Base-by-base conservation (phyloP, 345 rosid species). In the Streptanthus diversifolius region DNA sequence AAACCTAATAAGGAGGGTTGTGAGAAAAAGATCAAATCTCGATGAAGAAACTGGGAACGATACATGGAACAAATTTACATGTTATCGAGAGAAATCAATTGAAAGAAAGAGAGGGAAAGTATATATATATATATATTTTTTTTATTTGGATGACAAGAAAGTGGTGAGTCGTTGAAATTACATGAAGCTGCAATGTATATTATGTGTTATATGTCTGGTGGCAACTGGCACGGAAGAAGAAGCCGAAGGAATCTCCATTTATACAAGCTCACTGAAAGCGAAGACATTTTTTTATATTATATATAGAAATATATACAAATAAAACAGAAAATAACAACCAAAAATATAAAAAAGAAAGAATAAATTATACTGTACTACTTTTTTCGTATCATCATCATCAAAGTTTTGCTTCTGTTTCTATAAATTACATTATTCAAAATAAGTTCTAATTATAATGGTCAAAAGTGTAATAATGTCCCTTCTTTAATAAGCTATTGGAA, bases 171-270 rank as follows among this genome's bases (percentile, higher is more conserved):
- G 52, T 35, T 68, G 52, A 35, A 44, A 53, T 29, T 76, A 76
- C 75, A 76, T 63, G n/a, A 17, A 18, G 65, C 66, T 25, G 60
- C 62, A 48, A 47, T 62, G 49, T 45, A 11, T 61, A 7, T 53
- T 39, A 5, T 37, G 39, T 73, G 64, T 45, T 53, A 4, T 17
- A 14, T 63, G 75, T 69, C 75, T 70, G 75, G 48, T 54, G 69
- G 70, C 64, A 75, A 68, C 79, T 70, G 66, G 80, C 75, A 56
- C 19, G 2, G 76, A 76, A 44, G 75, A 70, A 37, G 71, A 55
- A 63, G 49, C 41, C 27, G 22, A 33, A 47, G 47, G 80, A 25
- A 56, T 47, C 76, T 70, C 75, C 61, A 47, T 76, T 70, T 76
- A 70, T 76, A 76, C 56, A 76, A 70, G 71, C 71, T 54, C 15